Percentiles rank a stretch among this genome's conserved stretches.
Evolutionary conservation across 1,139 yeast species (phyloP).

Genomic region (Casaregolazyma lundiana): DNA sequence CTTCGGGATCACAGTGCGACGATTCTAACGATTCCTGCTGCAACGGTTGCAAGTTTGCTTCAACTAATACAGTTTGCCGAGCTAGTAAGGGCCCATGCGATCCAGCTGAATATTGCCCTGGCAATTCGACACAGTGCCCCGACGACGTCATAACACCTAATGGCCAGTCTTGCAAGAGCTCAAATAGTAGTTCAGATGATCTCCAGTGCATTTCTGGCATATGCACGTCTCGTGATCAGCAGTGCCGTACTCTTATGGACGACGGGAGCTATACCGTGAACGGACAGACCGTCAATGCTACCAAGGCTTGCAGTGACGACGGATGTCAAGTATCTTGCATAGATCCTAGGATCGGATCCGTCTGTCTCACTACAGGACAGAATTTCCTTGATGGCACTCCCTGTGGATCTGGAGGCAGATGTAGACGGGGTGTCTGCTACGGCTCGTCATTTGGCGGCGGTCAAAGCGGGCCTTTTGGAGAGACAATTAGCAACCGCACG

Average conservation of each 20-base stretch:
- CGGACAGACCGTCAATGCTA: conserved; percentile 27
- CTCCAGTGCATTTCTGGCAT: conserved; percentile 36
- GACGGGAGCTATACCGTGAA: conserved; percentile 25
- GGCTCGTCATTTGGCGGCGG: conserved; percentile 16
- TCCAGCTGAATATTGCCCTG: conserved; percentile 35
- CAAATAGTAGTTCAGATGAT: conserved; percentile 17
- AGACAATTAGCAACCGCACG: background rate
- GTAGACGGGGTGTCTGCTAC: conserved; percentile 32
- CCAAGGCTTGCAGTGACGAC: conserved; percentile 31
- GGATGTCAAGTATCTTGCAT: conserved; percentile 32
- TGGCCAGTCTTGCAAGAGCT: conserved; percentile 30
- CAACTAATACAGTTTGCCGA: conserved; percentile 31
- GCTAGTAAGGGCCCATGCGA: conserved; percentile 37
- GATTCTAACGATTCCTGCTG: conserved; percentile 37
- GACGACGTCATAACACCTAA: conserved; percentile 26
- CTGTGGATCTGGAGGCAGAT: conserved; percentile 32
- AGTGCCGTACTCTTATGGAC: conserved; percentile 32
- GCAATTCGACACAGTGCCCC: conserved; percentile 36
- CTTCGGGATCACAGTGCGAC: conserved; percentile 35
- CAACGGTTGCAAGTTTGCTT: conserved; percentile 31
- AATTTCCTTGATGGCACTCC: conserved; percentile 39
- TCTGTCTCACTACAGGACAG: conserved; percentile 31
- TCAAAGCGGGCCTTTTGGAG: conserved; percentile 3
- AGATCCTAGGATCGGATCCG: conserved; percentile 26
- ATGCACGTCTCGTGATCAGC: conserved; percentile 37